These are phyloP conservation scores for Rhodotorula taiwanensis DNA, from an alignment of 768 basidiomycete genomes.

Conservation along the genomic window DNA sequence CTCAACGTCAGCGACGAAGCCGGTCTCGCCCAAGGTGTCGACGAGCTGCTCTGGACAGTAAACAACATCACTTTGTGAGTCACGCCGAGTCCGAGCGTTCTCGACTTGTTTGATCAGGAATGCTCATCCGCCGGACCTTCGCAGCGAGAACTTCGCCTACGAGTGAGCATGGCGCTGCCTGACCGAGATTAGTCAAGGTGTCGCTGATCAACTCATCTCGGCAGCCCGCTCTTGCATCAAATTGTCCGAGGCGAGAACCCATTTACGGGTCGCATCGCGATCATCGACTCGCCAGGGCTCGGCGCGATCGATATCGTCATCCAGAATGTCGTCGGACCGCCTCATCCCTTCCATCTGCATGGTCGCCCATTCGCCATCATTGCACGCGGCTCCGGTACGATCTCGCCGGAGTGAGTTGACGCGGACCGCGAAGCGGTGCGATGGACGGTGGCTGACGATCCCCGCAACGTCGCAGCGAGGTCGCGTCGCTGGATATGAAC, in stretches of 20 bases:
- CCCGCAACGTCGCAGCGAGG: too few species aligned
- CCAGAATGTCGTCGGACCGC: constrained; percentile 3
- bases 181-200: not conserved
- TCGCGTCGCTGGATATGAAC: not conserved
- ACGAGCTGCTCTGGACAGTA: constrained; percentile 7
- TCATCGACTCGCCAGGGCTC: not conserved
- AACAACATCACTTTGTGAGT: constrained; percentile 6
- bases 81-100: too few species aligned
- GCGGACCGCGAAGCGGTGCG: too few species aligned
- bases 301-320: not conserved
- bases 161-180: too few species aligned
- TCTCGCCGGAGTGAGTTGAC: not conserved
- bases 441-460: too few species aligned
- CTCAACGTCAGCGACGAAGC: too few species aligned
- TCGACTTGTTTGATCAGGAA: too few species aligned
- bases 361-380: not conserved
- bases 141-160: constrained; percentile 11
- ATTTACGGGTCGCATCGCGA: not conserved
- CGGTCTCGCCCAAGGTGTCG: not conserved
- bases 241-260: constrained; percentile 3
- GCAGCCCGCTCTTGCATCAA: constrained; percentile 7
- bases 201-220: not conserved
- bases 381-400: not conserved
- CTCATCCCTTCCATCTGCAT: constrained; percentile 18
- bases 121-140: too few species aligned